Evolutionary conservation across 179 eudicot genomes (phyloP).

Genomic region (Nepenthes alata): DNA sequence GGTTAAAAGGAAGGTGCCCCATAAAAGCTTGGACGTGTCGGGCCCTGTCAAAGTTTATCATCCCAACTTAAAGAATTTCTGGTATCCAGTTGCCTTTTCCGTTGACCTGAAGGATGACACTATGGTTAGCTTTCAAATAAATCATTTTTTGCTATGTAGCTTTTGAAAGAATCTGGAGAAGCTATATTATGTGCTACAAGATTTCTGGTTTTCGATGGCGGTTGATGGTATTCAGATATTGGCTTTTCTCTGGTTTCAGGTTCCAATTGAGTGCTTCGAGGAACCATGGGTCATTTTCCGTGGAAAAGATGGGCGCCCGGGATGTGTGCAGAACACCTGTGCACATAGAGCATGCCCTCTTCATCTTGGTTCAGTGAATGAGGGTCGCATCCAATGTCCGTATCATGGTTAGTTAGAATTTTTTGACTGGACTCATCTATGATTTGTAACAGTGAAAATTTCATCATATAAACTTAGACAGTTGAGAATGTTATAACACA

Average conservation of each 20-base stretch:
- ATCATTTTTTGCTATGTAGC: background rate
- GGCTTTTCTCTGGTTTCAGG: conserved; percentile 26
- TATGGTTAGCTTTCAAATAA: conserved; percentile 37
- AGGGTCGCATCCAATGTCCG: conserved; percentile 92
- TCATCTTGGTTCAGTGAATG: conserved; percentile 76
- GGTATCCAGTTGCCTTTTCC: conserved; percentile 96
- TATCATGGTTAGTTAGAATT: conserved; percentile 57
- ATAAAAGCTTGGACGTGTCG: conserved; percentile 52
- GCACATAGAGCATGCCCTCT: conserved; percentile 99
- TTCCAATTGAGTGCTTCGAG: conserved; percentile 87
- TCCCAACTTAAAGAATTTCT: conserved; percentile 64
- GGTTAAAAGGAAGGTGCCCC: conserved; percentile 26
- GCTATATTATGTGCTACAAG: too few relatives aligned
- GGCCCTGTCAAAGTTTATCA: conserved; percentile 78
- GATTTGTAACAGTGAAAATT: background rate
- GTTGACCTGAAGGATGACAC: conserved; percentile 74
- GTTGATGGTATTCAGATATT: background rate
- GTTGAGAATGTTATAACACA: too few relatives aligned
- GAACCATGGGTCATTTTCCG: conserved; percentile 93
- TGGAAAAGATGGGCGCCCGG: conserved; percentile 81
- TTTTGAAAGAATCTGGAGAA: too few relatives aligned
- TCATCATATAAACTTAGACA: too few relatives aligned
- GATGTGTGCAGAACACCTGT: conserved; percentile 85
- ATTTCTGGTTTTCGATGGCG: background rate
- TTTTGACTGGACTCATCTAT: background rate